Evolutionary conservation across 768 basidiomycete species (phyloP), one percentile per base, ranked within the genome.

Genomic region (Dioszegia crocea): DNA sequence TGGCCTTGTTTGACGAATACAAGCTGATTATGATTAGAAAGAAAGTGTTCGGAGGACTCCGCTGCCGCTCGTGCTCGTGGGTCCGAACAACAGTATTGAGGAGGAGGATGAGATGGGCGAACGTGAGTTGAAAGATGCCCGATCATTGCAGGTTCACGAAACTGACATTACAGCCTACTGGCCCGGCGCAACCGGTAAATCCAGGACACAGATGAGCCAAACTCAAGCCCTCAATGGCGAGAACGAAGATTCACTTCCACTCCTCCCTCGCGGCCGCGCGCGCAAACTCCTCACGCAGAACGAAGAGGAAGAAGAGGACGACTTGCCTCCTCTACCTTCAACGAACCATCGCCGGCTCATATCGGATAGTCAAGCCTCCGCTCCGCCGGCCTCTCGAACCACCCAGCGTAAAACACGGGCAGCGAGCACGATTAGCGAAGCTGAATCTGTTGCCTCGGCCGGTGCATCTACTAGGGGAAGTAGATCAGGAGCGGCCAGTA

Each of bases 81-180:
- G 48, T 1, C 47, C 3, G 3, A 48, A 16, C 24, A 54, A 64
- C 17, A 59, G 52, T 4, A 38, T 43, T n/a, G n/a, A n/a, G 19
- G 57, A 68, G 26, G 66, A 66, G 27, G 71, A 64, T 0, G 71
- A 66, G 47, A 62, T 68, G 63, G 67, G 67, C 10, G 62, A 70
- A 41, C 65, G 69, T 74, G 53, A 70, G 70, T 57, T 1, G 27
- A 9, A 3, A 17, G 45, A 14, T 33, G 38, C 19, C 23, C n/a
- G 16, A 6, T 43, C 14, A 23, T n/a, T 39, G n/a, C 29, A 26
- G 47, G 11, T 8, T 2, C 2, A 16, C 5, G 14, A 46, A 43
- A 49, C 55, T 62, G 38, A 61, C 23, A 10, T 1, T 45, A 23
- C 53, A 73, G 71, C 68, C 1, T 74, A 68, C 50, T 74, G 72